Percentiles rank a stretch among this genome's conserved stretches.
These are phyloP conservation scores for Aureoboletus auriporus DNA, from an alignment of 768 basidiomycete species.

Conservation along the genomic window DNA sequence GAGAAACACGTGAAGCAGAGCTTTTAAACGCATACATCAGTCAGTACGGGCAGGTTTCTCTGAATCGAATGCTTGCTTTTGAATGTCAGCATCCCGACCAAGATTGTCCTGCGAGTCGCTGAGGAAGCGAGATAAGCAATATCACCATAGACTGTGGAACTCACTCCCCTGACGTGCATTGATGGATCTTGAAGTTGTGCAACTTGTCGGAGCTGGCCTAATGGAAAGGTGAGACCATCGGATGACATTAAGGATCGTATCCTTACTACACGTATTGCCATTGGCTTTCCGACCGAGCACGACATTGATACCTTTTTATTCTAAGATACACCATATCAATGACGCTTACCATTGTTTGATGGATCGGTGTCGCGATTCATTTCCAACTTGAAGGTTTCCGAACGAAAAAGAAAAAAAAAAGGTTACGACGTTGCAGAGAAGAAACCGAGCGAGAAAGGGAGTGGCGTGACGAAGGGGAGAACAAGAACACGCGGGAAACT, in stretches of 20 bases:
- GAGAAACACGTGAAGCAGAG: constrained; percentile 29
- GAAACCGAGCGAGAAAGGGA: constrained; percentile 9
- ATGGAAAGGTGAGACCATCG: constrained; percentile 1
- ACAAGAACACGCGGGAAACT: constrained; percentile 28
- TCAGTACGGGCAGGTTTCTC: neutral
- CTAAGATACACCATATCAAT: neutral
- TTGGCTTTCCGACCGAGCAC: constrained; percentile 1
- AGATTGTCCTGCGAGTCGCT: constrained; percentile 20
- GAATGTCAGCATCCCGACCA: constrained; percentile 51
- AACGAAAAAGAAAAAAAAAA: constrained; percentile 18
- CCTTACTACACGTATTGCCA: constrained; percentile 1
- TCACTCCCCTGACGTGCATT: constrained; percentile 12
- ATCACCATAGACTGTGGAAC: no score
- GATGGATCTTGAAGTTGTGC: constrained; percentile 4
- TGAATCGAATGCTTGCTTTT: constrained; percentile 43
- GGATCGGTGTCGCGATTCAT: constrained; percentile 39
- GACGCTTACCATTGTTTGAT: constrained; percentile 27
- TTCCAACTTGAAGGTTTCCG: neutral
- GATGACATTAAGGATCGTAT: no score
- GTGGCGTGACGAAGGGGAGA: constrained; percentile 24
- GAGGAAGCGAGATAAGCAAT: constrained; percentile 8
- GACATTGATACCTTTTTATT: neutral
- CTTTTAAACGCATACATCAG: constrained; percentile 31
- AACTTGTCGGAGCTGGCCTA: constrained; percentile 8
- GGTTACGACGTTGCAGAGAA: neutral